These are phyloP conservation scores for Daldinia childiae DNA, from an alignment of 495 filamentous ascomycete species.

Conservation along the genomic window DNA sequence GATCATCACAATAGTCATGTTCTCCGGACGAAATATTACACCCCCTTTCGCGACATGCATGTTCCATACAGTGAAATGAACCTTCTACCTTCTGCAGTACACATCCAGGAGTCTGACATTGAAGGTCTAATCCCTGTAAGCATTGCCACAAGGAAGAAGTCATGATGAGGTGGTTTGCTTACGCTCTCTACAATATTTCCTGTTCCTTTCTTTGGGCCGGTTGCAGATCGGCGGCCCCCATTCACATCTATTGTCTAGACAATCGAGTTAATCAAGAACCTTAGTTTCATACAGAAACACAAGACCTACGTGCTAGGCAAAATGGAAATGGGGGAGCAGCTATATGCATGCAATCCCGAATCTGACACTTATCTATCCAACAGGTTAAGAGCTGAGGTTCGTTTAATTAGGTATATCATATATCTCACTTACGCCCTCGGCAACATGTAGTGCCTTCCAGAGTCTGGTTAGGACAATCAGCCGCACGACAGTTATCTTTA, in stretches of 20 bases:
- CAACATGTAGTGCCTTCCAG: neutral
- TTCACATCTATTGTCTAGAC: constrained; percentile 45
- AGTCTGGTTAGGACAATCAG: neutral
- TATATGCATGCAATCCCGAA: neutral
- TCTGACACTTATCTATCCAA: neutral
- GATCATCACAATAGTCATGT: constrained; percentile 40
- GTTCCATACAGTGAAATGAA: constrained; percentile 38
- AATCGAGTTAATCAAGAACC: neutral
- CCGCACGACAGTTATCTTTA: constrained; percentile 16
- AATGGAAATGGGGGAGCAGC: neutral
- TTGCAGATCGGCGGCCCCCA: neutral
- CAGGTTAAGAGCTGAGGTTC: neutral
- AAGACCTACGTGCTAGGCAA: constrained; percentile 11
- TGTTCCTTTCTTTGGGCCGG: neutral
- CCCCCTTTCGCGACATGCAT: constrained; percentile 45
- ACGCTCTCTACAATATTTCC: constrained; percentile 5
- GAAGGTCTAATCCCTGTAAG: constrained; percentile 12
- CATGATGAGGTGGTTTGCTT: neutral
- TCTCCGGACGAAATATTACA: constrained; percentile 36
- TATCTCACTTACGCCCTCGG: constrained; percentile 10
- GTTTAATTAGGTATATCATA: neutral
- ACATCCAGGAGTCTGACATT: constrained; percentile 31
- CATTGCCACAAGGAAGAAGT: neutral
- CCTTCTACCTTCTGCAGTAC: constrained; percentile 20
- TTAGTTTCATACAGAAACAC: neutral